phyloP scores from a whole-genome alignment of 257 asterid species.

The Solanum okadae region DNA sequence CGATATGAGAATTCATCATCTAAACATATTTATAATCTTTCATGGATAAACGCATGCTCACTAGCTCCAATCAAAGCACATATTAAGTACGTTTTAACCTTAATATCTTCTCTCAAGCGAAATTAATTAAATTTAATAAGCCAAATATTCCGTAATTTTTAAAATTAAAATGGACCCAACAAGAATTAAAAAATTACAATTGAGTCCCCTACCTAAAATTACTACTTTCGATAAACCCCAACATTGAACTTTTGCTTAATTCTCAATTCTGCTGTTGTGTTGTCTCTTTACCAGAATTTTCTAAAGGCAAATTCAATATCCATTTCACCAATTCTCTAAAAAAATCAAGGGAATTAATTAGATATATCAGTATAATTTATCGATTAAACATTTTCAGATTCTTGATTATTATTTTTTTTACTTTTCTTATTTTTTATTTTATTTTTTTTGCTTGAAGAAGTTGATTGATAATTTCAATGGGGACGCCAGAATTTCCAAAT shows the following conservation, averaged over 20 bases:
- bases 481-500: conserved; percentile 86
- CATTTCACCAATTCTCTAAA: not conserved
- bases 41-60: not conserved
- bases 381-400: not conserved
- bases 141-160: not conserved
- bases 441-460: not conserved
- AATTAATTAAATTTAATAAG: not conserved
- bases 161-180: not conserved
- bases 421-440: no score
- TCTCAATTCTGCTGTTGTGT: not conserved
- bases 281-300: not conserved
- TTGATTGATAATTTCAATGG: conserved; percentile 34
- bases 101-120: not conserved
- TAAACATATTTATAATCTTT: not conserved
- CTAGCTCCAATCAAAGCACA: not conserved
- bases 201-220: not conserved
- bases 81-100: not conserved
- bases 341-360: not conserved
- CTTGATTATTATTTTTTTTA: not conserved
- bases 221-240: not conserved
- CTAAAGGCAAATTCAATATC: not conserved
- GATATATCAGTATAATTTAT: not conserved
- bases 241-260: not conserved
- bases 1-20: not conserved
- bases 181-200: not conserved